Conservation (phyloP, 2,329 filamentous ascomycete species). For the Didymella pomorum region DNA sequence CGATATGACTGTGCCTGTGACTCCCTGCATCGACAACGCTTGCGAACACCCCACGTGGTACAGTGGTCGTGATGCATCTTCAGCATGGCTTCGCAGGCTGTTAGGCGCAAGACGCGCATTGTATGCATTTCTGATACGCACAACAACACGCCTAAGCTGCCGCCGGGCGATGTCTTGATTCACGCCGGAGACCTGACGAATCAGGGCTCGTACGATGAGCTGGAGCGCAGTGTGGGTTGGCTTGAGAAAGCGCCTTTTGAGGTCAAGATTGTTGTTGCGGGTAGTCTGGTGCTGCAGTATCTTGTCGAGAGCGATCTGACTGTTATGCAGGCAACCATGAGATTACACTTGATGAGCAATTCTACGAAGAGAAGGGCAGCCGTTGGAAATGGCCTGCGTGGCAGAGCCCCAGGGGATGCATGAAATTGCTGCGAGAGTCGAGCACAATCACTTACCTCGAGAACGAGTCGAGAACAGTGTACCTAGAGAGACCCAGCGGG, state of each 20-base stretch:
- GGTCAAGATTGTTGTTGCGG: constrained; percentile 74
- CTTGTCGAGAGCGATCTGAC: neutral
- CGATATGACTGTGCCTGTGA: constrained; percentile 8
- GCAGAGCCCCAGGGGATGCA: constrained; percentile 64
- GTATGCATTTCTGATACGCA: constrained; percentile 83
- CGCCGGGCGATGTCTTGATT: constrained; percentile 75
- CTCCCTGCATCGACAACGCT: constrained; percentile 1
- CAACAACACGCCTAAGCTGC: constrained; percentile 70
- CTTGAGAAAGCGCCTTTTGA: constrained; percentile 73
- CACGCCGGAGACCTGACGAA: constrained; percentile 82
- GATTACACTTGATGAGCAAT: constrained; percentile 71
- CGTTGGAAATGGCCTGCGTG: constrained; percentile 65
- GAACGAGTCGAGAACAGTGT: constrained; percentile 64
- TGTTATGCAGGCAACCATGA: constrained; percentile 73
- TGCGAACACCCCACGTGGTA: constrained; percentile 1
- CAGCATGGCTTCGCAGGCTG: constrained; percentile 5
- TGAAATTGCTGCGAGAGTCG: constrained; percentile 59
- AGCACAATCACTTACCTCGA: constrained; percentile 69
- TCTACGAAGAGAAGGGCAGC: constrained; percentile 63
- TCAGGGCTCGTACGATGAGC: constrained; percentile 66
- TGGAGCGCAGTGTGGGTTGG: constrained; percentile 71
- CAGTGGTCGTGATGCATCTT: constrained; percentile 2
- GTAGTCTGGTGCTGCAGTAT: constrained; percentile 49
- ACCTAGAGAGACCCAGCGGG: constrained; percentile 60
- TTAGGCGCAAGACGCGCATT: constrained; percentile 62